These are phyloP conservation scores for Spathaspora girioi DNA, from an alignment of 805 yeast species.

Conservation along the genomic window DNA sequence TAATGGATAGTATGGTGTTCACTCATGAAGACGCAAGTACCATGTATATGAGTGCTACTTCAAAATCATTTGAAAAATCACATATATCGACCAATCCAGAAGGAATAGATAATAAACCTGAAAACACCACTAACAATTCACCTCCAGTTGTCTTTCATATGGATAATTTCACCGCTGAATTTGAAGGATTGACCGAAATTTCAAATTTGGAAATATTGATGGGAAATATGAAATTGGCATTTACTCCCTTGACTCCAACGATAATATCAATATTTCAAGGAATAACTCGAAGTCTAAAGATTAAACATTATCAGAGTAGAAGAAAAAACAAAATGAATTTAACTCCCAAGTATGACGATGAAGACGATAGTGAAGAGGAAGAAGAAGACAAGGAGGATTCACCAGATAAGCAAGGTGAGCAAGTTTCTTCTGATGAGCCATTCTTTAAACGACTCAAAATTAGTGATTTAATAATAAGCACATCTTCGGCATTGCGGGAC, in stretches of 20 bases:
- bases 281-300: slow-evolving; percentile 30
- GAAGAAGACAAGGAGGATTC: slow-evolving; percentile 9
- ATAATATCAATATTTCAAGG: slow-evolving; percentile 33
- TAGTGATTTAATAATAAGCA: slow-evolving; percentile 33
- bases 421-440: slow-evolving; percentile 12
- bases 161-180: slow-evolving; percentile 38
- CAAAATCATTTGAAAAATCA: slow-evolving; percentile 38
- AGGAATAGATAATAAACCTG: slow-evolving; percentile 5
- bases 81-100: slow-evolving; percentile 3
- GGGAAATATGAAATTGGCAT: slow-evolving; percentile 39
- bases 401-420: slow-evolving; percentile 3
- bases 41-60: slow-evolving; percentile 78
- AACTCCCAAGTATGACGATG: slow-evolving; percentile 18
- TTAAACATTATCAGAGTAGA: slow-evolving; percentile 27
- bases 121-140: neutral
- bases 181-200: slow-evolving; percentile 43
- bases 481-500: slow-evolving; percentile 42
- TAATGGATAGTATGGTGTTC: slow-evolving; percentile 57
- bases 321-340: slow-evolving; percentile 9
- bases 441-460: slow-evolving; percentile 40
- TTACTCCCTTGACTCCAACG: slow-evolving; percentile 41
- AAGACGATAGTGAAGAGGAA: slow-evolving; percentile 7
- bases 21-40: slow-evolving; percentile 69
- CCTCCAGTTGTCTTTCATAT: slow-evolving; percentile 24
- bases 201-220: slow-evolving; percentile 36